Evolutionary conservation across 805 yeast species (phyloP), one percentile per base, ranked within the genome.

Genomic region (Yamadazyma tumulicola): DNA sequence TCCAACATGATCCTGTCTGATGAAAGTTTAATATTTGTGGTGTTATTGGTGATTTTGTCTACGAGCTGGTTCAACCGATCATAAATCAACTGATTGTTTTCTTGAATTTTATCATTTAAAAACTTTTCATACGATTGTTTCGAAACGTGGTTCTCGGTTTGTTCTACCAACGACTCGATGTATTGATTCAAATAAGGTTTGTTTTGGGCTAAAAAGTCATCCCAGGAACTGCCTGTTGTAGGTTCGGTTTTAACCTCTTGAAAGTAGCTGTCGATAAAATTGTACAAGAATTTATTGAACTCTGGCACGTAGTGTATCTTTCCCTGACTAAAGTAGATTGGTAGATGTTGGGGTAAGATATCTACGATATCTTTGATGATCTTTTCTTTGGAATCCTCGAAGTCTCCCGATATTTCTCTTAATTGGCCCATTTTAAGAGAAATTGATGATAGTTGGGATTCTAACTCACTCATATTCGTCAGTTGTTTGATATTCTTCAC

Each of bases 251-350:
- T 27, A 32, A 29, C 41, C n/a, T 42, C 44, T 11, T 48, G 41
- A 25, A 34, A 26, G 32, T 52, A 52, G 14, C 48, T 53, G n/a
- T 59, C 66, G 14, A 64, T 41, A 31, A 64, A 61, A 21, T 51
- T 47, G 35, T 49, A 54, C 31, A 65, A 44, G 37, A 53, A 63
- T 28, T 57, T 54, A 24, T 58, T 64, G 39, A 67, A 66, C 37
- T 64, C 69, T 0, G 72, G 69, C 4, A 55, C 37, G 30, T 57
- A 59, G 34, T 61, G 68, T n/a, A 67, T 49, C 31, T 60, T 58
- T 9, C 48, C 46, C 33, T 65, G 47, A 32, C 56, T 55, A 15
- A 55, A 41, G 39, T 51, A 60, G 19, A 42, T 27, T 1, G 69
- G 70, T 9, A 63, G 43, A 17, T 53, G 50, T 3, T 48, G 42